These are phyloP conservation scores for Cercospora sp. DNA, from an alignment of 2,329 filamentous ascomycete genomes.

Conservation along the genomic window DNA sequence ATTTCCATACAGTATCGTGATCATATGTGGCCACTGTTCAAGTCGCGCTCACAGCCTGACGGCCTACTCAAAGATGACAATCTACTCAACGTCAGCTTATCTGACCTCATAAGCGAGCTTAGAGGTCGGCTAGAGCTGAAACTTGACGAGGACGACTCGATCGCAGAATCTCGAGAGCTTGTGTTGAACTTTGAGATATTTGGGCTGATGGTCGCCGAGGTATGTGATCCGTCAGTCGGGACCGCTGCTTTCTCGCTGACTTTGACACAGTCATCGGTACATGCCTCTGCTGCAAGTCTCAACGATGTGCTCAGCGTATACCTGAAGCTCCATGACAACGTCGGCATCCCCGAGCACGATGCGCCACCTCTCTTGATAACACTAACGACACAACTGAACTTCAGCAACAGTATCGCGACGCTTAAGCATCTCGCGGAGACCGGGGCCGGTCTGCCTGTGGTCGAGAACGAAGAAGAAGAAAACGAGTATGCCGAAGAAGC, in stretches of 20 bases:
- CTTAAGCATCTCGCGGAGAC: slow-evolving; percentile 55
- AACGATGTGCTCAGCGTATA: slow-evolving; percentile 61
- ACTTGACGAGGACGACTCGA: slow-evolving; percentile 54
- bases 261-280: slow-evolving; percentile 44
- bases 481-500: slow-evolving; percentile 12
- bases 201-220: slow-evolving; percentile 58
- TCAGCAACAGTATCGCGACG: slow-evolving; percentile 54
- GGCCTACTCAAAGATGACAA: slow-evolving; percentile 59
- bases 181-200: slow-evolving; percentile 57
- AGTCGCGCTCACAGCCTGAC: slow-evolving; percentile 54
- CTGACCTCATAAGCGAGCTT: slow-evolving; percentile 53
- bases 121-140: slow-evolving; percentile 53
- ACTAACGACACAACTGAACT: slow-evolving; percentile 56
- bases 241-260: neutral
- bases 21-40: slow-evolving; percentile 60
- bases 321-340: slow-evolving; percentile 59
- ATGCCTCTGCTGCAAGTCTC: slow-evolving; percentile 53
- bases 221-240: slow-evolving; percentile 37
- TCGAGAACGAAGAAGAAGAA: slow-evolving; percentile 22
- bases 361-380: slow-evolving; percentile 58
- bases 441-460: slow-evolving; percentile 57
- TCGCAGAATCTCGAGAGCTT: slow-evolving; percentile 59
- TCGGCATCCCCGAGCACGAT: slow-evolving; percentile 51
- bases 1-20: slow-evolving; percentile 58
- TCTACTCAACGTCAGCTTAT: slow-evolving; percentile 55